A percentile compares a stretch with the other conserved stretches of the same genome.
These are phyloP conservation scores for Oryza rufipogon DNA, from an alignment of 176 grass and related monocot species.

Conservation along the genomic window DNA sequence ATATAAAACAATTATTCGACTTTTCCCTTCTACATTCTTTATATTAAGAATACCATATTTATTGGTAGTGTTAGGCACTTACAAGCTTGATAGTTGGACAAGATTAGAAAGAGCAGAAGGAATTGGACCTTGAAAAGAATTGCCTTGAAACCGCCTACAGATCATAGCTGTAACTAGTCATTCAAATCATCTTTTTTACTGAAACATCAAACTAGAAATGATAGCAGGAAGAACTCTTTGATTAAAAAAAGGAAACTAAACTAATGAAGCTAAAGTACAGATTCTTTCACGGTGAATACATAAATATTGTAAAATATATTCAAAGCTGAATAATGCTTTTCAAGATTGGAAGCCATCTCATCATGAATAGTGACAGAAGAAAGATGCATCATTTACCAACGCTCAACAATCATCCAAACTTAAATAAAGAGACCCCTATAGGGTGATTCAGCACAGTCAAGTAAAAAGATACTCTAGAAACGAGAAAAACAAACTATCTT, in stretches of 20 bases:
- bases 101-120: slow-evolving; percentile 70
- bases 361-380: neutral
- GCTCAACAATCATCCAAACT: neutral
- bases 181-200: slow-evolving; percentile 4
- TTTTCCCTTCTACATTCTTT: neutral
- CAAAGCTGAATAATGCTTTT: slow-evolving; percentile 21
- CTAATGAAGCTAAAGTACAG: neutral
- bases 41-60: neutral
- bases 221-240: slow-evolving; percentile 2
- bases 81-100: slow-evolving; percentile 55
- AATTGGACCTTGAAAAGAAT: slow-evolving; percentile 86
- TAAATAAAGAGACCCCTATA: neutral
- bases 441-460: neutral
- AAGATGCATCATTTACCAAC: neutral
- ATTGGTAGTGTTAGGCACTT: slow-evolving; percentile 31
- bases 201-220: neutral
- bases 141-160: slow-evolving; percentile 84
- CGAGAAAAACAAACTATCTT: neutral
- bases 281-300: neutral
- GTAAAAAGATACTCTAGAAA: neutral
- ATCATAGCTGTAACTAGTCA: slow-evolving; percentile 12
- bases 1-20: slow-evolving; percentile 35
- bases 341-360: neutral
- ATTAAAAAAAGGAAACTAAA: neutral
- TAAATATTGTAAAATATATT: neutral